A percentile compares a stretch with the other conserved stretches of the same genome.
Evolutionary conservation across 345 rosid species (phyloP).

Genomic region (Isatis tinctoria): DNA sequence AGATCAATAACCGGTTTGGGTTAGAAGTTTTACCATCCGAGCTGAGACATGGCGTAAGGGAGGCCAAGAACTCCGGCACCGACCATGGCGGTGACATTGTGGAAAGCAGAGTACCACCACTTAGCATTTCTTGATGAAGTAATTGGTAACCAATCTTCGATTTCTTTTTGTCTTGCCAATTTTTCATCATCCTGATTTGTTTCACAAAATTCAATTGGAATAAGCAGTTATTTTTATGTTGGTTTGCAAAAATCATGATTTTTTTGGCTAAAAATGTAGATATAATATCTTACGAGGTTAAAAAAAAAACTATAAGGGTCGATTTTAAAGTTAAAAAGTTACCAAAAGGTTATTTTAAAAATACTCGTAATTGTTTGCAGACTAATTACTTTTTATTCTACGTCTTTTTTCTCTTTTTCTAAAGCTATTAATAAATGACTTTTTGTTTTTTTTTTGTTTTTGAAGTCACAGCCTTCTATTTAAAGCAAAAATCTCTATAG

Average conservation of each 20-base stretch:
- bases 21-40: constrained; percentile 50
- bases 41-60: constrained; percentile 72
- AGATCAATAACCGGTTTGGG: neutral
- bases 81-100: constrained; percentile 90
- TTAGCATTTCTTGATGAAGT: constrained; percentile 70
- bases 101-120: constrained; percentile 86
- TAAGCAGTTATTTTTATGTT: neutral
- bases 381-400: no score
- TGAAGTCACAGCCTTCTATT: no score
- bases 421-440: no score
- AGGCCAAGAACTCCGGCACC: constrained; percentile 82
- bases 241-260: neutral
- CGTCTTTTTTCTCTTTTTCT: no score
- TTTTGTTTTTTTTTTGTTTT: no score
- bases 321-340: no score
- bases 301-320: neutral
- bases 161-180: constrained; percentile 45
- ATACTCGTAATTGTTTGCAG: no score
- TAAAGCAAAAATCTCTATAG: no score
- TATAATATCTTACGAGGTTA: neutral
- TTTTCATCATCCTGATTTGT: constrained; percentile 24
- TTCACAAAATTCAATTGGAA: neutral
- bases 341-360: no score
- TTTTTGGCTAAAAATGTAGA: neutral
- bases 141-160: constrained; percentile 67